phyloP scores from a whole-genome alignment of 2,329 filamentous ascomycete genomes.

The Fusarium sp. region DNA sequence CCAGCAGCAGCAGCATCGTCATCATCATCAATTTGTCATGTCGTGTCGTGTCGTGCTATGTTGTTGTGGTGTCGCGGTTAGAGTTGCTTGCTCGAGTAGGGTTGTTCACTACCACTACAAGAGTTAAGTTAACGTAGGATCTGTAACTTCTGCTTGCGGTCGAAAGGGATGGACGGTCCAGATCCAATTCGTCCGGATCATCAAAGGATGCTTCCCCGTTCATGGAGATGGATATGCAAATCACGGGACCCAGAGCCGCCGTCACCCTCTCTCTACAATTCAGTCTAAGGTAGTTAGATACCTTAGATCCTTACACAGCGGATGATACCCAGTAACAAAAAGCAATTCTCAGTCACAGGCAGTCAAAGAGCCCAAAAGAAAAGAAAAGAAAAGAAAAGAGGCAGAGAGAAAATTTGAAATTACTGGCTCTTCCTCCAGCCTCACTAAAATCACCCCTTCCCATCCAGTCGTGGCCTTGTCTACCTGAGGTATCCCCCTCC shows the following conservation, averaged over 20 bases:
- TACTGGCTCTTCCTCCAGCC: conserved; percentile 16
- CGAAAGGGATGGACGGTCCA: conserved; percentile 21
- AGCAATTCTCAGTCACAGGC: not conserved
- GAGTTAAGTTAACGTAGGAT: not conserved
- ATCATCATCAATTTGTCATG: conserved; percentile 16
- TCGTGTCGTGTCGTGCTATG: not conserved
- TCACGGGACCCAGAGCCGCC: conserved; percentile 33
- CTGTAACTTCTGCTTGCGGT: conserved; percentile 28
- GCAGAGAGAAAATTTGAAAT: conserved; percentile 6
- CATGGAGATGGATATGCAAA: conserved; percentile 30
- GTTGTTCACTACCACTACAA: not conserved
- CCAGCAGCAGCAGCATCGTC: not conserved
- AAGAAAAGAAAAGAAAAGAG: not conserved
- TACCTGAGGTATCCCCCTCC: not conserved
- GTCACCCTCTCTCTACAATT: not conserved
- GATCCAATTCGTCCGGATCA: conserved; percentile 44
- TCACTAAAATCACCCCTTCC: conserved; percentile 12
- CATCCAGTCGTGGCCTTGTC: not conserved
- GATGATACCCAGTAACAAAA: conserved; percentile 3
- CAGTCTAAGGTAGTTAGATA: not conserved
- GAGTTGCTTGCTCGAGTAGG: conserved; percentile 8
- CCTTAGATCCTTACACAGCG: not conserved
- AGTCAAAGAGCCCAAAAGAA: not conserved
- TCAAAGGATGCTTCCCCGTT: conserved; percentile 36
- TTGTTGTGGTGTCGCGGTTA: not conserved